phyloP scores from a whole-genome alignment of 164 flowering plant genomes.

The Sextonia rubra region DNA sequence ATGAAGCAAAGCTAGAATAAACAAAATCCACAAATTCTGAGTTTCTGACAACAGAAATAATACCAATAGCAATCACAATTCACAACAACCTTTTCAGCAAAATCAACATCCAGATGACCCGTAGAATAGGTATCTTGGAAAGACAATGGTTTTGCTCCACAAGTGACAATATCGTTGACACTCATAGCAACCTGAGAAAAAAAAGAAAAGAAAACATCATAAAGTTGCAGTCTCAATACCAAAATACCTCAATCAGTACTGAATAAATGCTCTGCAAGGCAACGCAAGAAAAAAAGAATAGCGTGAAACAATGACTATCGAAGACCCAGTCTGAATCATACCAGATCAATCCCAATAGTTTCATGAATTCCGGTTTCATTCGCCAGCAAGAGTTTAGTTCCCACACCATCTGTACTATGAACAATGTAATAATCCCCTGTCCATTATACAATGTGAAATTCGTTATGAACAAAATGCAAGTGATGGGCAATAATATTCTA shows the following conservation, averaged over 20 bases:
- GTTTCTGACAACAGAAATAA: neutral
- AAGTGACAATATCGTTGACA: slow-evolving; percentile 93
- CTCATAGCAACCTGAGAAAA: slow-evolving; percentile 93
- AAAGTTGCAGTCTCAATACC: neutral
- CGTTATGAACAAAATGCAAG: too few relatives aligned
- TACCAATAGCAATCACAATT: neutral
- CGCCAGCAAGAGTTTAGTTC: slow-evolving; percentile 93
- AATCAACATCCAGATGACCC: slow-evolving; percentile 92
- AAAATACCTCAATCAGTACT: neutral
- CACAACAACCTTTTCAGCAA: slow-evolving; percentile 79
- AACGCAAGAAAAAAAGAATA: too few relatives aligned
- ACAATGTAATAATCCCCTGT: slow-evolving; percentile 95
- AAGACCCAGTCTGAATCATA: slow-evolving; percentile 20
- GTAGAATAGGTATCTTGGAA: slow-evolving; percentile 97
- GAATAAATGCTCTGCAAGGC: neutral
- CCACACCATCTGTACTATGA: slow-evolving; percentile 99
- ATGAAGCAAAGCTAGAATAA: neutral
- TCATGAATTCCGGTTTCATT: slow-evolving; percentile 94
- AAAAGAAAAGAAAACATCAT: slow-evolving; percentile 3
- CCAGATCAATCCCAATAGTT: slow-evolving; percentile 97
- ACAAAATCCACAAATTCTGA: neutral
- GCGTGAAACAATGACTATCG: too few relatives aligned
- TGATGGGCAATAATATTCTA: too few relatives aligned
- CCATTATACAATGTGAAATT: slow-evolving; percentile 13
- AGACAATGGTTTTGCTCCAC: slow-evolving; percentile 93